These are phyloP conservation scores for Leccinellum rugosiceps DNA, from an alignment of 768 basidiomycete species.

Conservation along the genomic window DNA sequence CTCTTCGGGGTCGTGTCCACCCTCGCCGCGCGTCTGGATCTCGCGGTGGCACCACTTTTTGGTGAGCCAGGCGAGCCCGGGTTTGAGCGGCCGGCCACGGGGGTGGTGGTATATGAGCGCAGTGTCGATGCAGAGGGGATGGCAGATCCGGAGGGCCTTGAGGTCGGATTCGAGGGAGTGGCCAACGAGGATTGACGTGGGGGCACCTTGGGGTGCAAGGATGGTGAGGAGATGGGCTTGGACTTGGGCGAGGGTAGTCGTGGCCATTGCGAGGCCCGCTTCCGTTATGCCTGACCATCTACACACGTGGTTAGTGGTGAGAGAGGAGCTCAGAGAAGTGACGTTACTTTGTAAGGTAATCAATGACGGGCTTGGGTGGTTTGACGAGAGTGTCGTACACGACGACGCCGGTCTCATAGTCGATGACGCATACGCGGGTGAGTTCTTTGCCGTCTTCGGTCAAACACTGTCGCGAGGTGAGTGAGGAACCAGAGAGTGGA, in stretches of 20 bases:
- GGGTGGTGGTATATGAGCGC: conserved; percentile 90
- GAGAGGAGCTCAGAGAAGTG: not conserved
- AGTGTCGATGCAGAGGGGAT: conserved; percentile 89
- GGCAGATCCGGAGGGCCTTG: conserved; percentile 79
- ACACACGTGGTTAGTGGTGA: not conserved
- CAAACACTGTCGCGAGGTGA: conserved; percentile 54
- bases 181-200: conserved; percentile 80
- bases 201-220: conserved; percentile 49
- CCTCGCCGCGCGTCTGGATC: conserved; percentile 82
- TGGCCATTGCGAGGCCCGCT: conserved; percentile 61
- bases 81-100: conserved; percentile 89
- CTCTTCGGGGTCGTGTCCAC: conserved; percentile 93
- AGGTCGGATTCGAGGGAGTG: conserved; percentile 97
- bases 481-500: not conserved
- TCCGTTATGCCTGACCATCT: conserved; percentile 95
- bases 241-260: conserved; percentile 75
- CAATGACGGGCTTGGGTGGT: conserved; percentile 76
- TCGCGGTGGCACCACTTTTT: conserved; percentile 90
- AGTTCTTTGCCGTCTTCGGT: conserved; percentile 90
- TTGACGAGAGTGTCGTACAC: conserved; percentile 90
- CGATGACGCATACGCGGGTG: conserved; percentile 80
- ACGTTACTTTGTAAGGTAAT: conserved; percentile 86
- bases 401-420: conserved; percentile 66
- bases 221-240: conserved; percentile 67
- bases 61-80: conserved; percentile 94